Evolutionary conservation across 2,329 filamentous ascomycete species (phyloP).

Genomic region (Penicillium decumbens): DNA sequence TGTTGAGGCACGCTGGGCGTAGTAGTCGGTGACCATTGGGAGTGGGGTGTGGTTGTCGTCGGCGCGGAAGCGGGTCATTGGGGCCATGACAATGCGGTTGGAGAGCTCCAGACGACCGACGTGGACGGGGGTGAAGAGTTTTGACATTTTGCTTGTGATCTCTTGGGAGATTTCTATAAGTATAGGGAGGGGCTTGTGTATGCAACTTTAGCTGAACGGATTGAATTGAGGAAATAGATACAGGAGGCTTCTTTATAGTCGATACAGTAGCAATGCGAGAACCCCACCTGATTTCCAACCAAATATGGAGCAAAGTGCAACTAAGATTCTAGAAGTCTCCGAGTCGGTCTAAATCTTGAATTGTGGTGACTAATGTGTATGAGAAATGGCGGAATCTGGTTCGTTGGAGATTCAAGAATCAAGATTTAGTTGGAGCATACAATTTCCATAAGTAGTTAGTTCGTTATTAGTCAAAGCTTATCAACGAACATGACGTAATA

Average conservation of each 20-base stretch:
- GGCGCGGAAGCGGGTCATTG: constrained; percentile 54
- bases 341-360: background rate
- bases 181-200: no score
- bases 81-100: constrained; percentile 53
- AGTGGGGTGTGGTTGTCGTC: constrained; percentile 48
- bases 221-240: background rate
- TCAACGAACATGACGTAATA: background rate
- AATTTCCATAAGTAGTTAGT: no score
- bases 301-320: background rate
- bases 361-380: background rate
- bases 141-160: constrained; percentile 13
- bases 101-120: constrained; percentile 42
- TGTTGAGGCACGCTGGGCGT: constrained; percentile 50
- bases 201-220: background rate
- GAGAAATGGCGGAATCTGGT: background rate
- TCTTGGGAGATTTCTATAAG: no score
- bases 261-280: background rate
- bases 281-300: background rate
- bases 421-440: background rate
- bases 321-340: constrained; percentile 1
- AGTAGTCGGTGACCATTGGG: constrained; percentile 48
- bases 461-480: no score
- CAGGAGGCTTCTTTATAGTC: background rate
- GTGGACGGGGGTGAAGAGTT: constrained; percentile 37
- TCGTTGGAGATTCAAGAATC: background rate